Conservation (phyloP, 352 stramenopile species). For the Saprolegnia diclina region DNA sequence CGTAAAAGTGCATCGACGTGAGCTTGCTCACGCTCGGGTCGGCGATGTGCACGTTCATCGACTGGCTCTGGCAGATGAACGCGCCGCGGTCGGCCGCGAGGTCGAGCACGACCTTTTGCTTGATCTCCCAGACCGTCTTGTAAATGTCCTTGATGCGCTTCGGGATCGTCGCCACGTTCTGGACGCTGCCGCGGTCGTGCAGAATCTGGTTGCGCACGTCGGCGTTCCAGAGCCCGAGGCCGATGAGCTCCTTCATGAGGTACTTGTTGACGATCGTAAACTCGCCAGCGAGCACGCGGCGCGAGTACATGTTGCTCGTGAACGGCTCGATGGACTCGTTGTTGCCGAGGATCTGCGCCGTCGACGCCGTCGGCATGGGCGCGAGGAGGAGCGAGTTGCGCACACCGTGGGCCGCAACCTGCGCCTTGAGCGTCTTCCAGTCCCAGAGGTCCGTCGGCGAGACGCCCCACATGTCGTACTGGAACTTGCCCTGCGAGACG, state of each 20-base stretch:
- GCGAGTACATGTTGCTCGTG: slow-evolving; percentile 99
- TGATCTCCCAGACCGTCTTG: slow-evolving; percentile 99
- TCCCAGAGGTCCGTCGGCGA: slow-evolving; percentile 92
- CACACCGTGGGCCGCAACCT: slow-evolving; percentile 93
- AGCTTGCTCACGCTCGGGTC: slow-evolving; percentile 97
- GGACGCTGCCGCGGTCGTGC: slow-evolving; percentile 94
- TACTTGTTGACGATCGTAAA: slow-evolving; percentile 99
- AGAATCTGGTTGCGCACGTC: slow-evolving; percentile 98
- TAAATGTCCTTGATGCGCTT: slow-evolving; percentile 92
- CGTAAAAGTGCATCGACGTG: slow-evolving; percentile 99
- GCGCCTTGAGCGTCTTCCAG: slow-evolving; percentile 90
- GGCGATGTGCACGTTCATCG: slow-evolving; percentile 98
- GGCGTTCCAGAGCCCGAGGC: slow-evolving; percentile 94
- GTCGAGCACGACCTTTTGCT: slow-evolving; percentile 96
- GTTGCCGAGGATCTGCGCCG: slow-evolving; percentile 98
- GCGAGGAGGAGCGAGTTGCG: slow-evolving; percentile 99
- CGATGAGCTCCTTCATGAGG: slow-evolving; percentile 96
- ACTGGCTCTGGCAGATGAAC: slow-evolving; percentile 98
- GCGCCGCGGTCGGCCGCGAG: slow-evolving; percentile 97
- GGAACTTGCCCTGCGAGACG: slow-evolving; percentile 94
- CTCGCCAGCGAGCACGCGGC: slow-evolving; percentile 96
- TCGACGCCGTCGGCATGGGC: slow-evolving; percentile 99
- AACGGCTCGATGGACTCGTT: slow-evolving; percentile 99
- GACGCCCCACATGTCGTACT: slow-evolving; percentile 99
- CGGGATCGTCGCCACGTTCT: slow-evolving; percentile 85